These are phyloP conservation scores for Aspergillus bombycis DNA, from an alignment of 2,329 filamentous ascomycete species.

Conservation along the genomic window DNA sequence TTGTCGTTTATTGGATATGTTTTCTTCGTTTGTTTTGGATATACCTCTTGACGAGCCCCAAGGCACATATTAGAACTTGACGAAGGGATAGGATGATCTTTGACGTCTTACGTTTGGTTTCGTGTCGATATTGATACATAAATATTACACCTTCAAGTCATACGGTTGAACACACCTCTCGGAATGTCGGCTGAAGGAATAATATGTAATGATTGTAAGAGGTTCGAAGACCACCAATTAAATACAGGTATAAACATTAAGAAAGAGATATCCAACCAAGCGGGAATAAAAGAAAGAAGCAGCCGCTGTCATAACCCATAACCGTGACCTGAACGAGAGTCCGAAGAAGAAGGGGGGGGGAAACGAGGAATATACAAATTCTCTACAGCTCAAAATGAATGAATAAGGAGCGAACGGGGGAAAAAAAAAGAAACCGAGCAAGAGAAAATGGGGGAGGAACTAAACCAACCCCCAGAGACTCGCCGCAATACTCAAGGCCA, in stretches of 20 bases:
- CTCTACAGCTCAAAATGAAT: neutral
- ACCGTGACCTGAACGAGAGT: conserved; percentile 20
- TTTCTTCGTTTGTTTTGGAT: conserved; percentile 13
- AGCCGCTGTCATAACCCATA: conserved; percentile 34
- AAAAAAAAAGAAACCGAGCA: neutral
- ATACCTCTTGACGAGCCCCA: conserved; percentile 14
- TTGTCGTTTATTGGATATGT: conserved; percentile 14
- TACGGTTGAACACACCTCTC: too few species aligned
- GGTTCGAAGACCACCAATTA: neutral
- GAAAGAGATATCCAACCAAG: neutral
- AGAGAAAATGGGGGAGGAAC: neutral
- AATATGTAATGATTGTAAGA: neutral
- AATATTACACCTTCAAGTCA: neutral
- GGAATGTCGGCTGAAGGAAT: neutral
- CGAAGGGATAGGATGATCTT: neutral
- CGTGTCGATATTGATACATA: conserved; percentile 1
- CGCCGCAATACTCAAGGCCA: conserved; percentile 14
- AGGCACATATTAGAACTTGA: conserved; percentile 1
- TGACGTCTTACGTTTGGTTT: conserved; percentile 3
- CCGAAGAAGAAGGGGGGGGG: neutral
- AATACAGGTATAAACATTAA: neutral
- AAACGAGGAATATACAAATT: neutral
- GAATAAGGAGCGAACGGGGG: neutral
- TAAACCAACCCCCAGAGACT: conserved; percentile 13
- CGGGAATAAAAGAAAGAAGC: conserved; percentile 11